Evolutionary conservation across 352 stramenopile genomes (phyloP), one percentile per base, ranked within the genome.

Genomic region (Globisporangium okanoganense): DNA sequence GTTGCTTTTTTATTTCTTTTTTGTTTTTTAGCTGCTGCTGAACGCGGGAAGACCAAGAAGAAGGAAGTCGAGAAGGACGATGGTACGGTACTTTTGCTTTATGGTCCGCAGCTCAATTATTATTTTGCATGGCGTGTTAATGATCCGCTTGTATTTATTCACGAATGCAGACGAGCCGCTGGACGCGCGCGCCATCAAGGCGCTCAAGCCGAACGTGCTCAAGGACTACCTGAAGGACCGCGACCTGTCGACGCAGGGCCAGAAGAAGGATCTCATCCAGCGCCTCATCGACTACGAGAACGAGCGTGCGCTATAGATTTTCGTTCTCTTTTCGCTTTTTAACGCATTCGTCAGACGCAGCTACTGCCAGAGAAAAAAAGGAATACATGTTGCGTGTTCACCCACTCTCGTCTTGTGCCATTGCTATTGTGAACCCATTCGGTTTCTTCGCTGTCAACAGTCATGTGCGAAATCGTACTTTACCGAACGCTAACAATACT

Each of bases 201-300:
- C 73, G 27, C 72, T 96, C 18, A 96, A 96, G 73, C 87, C 87
- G 33, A 86, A 85, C 38, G 59, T 93, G 54, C 73, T 96, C 45
- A 96, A 96, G 78, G 86, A 96, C 58, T 88, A 95, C 70, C 72
- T 96, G 4, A 96, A 96, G 64, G 80, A 93, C 65, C 81, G 85
- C 40, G 58, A 77, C 12, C 62, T 96, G 58, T 95, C 87, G 25
- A 95, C 68, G 47, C 87, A 96, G 64, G 87, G 87, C 54, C 82
- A 96, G 68, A 95, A 95, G 75, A 94, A 94, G 67, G 86, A 94
- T 10, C 79, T 96, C 12, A 82, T 94, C 66, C 82, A 94, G 76
- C 84, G 87, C 41, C 80, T 96, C 54, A 91, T 94, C 58, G 87
- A 94, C 71, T 92, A 91, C 61, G 83, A 93, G 61, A 86, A 95